Base-by-base conservation (phyloP, 768 basidiomycete species). In the Clavulina sp. region DNA sequence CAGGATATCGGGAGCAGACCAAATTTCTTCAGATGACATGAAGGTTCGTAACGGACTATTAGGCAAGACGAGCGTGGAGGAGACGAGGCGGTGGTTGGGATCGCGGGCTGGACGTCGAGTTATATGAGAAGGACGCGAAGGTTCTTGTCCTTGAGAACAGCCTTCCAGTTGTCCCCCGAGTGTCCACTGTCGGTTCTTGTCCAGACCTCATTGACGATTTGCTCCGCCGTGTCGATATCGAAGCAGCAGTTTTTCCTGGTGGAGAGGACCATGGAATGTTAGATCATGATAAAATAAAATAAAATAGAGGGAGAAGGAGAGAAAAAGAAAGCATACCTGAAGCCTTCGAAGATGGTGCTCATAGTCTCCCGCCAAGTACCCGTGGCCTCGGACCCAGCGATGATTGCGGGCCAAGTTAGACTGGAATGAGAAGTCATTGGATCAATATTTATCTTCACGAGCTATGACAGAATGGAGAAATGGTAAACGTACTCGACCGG, bases 151-250 rank as follows among this genome's bases (percentile, higher is more conserved):
- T 57, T 54, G 30, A 57, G 51, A 13, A 56, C 58, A 24, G 47
- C 44, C 29, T 50, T 41, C 56, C 59, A 60, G 43, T 60, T 52
- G 6, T 57, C 54, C 21, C 57, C 48, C 5, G 55, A 48, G 32
- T 51, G 50, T 9, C 51, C 51, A 4, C 38, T 41, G 43, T 60
- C 59, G 24, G 57, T 48, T 29, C 59, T 52, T 31, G 34, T 41
- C 59, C 59, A 60, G 19, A 58, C 57, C 50, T 54, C 53, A 30
- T 18, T 49, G 26, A 66, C 61, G 55, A 68, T 62, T 56, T 63
- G 56, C 46, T 68, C 64, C 34, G 62, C 58, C 21, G 65, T 64
- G 55, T 67, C 64, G 49, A 69, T 63, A 59, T 70, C 68, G 61
- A 64, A 66, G 57, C 61, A 64, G 50, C 60, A 56, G 43, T 58